Evolutionary conservation across 1,284 basidiomycete species (phyloP), one percentile per base, ranked within the genome.

Genomic region (Rhodotorula sp.): DNA sequence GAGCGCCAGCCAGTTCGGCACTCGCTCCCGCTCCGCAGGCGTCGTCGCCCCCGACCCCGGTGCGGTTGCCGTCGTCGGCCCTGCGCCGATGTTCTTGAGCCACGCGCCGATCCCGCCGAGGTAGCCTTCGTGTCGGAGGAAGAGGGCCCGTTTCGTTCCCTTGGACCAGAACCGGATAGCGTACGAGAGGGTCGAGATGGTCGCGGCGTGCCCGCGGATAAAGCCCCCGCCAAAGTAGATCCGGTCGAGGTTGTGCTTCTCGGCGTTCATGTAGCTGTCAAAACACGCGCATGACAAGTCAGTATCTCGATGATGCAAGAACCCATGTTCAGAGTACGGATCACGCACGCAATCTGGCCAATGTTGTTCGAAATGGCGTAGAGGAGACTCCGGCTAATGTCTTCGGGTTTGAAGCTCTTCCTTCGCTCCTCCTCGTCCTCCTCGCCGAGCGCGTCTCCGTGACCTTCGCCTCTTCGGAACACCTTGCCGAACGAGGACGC

Each of bases 111-210:
- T 91, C n/a, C 78, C 94, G 83, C 84, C 97, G 87, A 99, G 83
- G 85, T 98, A 99, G 5, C 97, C 97, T 84, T 99, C 97, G 80
- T 99, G 97, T 73, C 97, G 88, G 68, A 99, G 85, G 85, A 99
- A 99, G 78, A 97, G 87, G 58, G 97, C 97, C 49, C 93, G 88
- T 83, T 98, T 99, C 43, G 90, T 95, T 1, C 97, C 97, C 82
- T 97, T 96, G 80, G 93, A 96, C 97, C 97, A 99, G 85, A 99
- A 99, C 4, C 97, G 90, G 81, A 99, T 99, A 59, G 97, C 97
- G 83, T 99, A 99, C 34, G 94, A 97, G 54, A 99, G 86, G 20
- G 97, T 99, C 46, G 93, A 91, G 80, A 99, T 96, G 31, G 97
- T 99, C 48, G 96, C 92, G 61, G 95, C 91, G 81, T 99, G 97